Evolutionary conservation across 2,329 filamentous ascomycete genomes (phyloP).

Genomic region (Fusarium torulosum): DNA sequence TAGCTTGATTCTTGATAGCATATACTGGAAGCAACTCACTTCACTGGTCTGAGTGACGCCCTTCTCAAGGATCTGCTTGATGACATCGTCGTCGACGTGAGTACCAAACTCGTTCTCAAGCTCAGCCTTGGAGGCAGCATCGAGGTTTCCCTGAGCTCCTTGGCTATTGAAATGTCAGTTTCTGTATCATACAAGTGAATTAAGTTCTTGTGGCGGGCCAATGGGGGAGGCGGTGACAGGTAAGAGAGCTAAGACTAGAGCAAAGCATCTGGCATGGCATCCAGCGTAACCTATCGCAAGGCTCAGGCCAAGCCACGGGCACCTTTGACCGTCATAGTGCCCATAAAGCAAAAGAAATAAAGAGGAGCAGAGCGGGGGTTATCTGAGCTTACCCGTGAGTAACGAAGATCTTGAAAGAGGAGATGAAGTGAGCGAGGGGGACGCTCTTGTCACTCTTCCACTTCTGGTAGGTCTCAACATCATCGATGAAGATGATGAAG

Average conservation of each 20-base stretch:
- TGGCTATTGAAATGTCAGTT: constrained; percentile 68
- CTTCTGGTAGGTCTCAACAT: constrained; percentile 74
- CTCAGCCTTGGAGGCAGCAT: constrained; percentile 78
- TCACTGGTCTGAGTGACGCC: constrained; percentile 75
- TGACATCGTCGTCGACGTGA: constrained; percentile 80
- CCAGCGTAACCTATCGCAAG: neutral
- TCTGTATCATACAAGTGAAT: neutral
- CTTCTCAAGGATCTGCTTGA: constrained; percentile 83
- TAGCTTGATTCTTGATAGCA: neutral
- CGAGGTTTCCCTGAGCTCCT: constrained; percentile 83
- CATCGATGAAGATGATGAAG: constrained; percentile 71
- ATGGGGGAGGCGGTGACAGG: neutral
- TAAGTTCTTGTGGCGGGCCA: neutral
- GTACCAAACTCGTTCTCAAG: constrained; percentile 93
- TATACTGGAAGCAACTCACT: constrained; percentile 53
- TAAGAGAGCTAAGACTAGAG: neutral
- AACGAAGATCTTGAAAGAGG: constrained; percentile 88
- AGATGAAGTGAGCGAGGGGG: constrained; percentile 86
- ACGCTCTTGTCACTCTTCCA: constrained; percentile 86
- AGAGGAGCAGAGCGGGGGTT: constrained; percentile 28
- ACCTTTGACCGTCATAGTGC: neutral
- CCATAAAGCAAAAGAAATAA: neutral
- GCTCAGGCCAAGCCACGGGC: neutral
- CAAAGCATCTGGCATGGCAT: neutral
- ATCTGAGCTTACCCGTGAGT: constrained; percentile 81